Conservation (phyloP, 2,329 filamentous ascomycete genomes). For the Anisogramma anomala region DNA sequence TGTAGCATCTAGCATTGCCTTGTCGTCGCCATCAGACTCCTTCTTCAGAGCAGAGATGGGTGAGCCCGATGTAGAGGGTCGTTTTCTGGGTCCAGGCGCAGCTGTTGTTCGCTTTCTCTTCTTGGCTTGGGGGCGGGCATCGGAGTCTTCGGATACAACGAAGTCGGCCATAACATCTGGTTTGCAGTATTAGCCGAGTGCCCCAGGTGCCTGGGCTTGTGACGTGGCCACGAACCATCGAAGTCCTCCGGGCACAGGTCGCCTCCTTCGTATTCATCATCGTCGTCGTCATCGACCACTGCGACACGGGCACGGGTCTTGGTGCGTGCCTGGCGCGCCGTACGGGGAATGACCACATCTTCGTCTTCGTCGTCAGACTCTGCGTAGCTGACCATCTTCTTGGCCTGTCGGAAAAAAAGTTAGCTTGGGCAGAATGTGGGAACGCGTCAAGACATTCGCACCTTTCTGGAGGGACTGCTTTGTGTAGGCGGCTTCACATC, state of each 20-base stretch:
- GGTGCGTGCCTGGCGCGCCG: constrained; percentile 27
- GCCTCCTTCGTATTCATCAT: constrained; percentile 54
- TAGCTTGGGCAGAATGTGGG: neutral
- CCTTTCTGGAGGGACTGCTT: constrained; percentile 73
- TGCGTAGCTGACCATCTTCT: constrained; percentile 61
- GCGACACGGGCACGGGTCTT: constrained; percentile 41
- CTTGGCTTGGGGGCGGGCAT: constrained; percentile 49
- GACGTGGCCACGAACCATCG: constrained; percentile 35
- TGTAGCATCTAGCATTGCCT: constrained; percentile 36
- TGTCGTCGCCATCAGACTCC: constrained; percentile 41
- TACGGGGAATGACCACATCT: constrained; percentile 47
- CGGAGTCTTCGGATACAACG: constrained; percentile 75
- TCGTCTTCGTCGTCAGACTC: constrained; percentile 76
- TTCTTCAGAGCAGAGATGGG: constrained; percentile 25
- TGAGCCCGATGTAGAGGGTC: constrained; percentile 40
- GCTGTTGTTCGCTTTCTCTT: constrained; percentile 61
- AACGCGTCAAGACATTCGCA: constrained; percentile 26
- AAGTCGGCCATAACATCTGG: constrained; percentile 73
- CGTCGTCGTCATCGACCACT: constrained; percentile 55
- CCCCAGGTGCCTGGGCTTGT: neutral
- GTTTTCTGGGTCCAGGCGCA: constrained; percentile 44
- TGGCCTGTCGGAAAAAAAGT: constrained; percentile 20
- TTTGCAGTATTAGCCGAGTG: neutral
- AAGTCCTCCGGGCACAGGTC: constrained; percentile 51
- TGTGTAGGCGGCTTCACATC: constrained; percentile 29